Percentiles rank a stretch among this genome's conserved stretches.
Conservation (phyloP, 805 yeast species). For the Metschnikowia corniflorae region DNA sequence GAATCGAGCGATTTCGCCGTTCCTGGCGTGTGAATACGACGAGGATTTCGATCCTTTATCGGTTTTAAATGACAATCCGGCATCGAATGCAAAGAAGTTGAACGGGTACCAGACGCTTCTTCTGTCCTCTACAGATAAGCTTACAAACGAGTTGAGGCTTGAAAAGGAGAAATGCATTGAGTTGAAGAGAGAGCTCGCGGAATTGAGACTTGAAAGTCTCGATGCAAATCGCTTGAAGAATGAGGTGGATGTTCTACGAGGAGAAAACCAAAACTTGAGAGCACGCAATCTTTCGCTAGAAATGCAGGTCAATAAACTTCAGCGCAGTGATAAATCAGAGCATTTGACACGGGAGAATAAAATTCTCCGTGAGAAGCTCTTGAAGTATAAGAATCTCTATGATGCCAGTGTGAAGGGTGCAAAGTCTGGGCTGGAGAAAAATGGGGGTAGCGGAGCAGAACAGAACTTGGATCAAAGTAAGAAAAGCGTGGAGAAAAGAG, state of each 20-base stretch:
- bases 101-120: slow-evolving; percentile 27
- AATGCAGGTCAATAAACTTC: slow-evolving; percentile 3
- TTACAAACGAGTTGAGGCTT: slow-evolving; percentile 18
- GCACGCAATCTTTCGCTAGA: slow-evolving; percentile 7
- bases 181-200: slow-evolving; percentile 8
- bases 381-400: slow-evolving; percentile 33
- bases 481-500: too few relatives aligned
- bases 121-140: slow-evolving; percentile 26
- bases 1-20: slow-evolving; percentile 1
- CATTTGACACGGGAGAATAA: slow-evolving; percentile 26
- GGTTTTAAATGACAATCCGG: slow-evolving; percentile 1
- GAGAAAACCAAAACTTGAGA: slow-evolving; percentile 2
- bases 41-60: slow-evolving; percentile 2
- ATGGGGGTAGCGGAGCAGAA: too few relatives aligned
- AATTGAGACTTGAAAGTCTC: background rate
- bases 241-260: slow-evolving; percentile 10
- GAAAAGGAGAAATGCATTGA: slow-evolving; percentile 3
- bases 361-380: slow-evolving; percentile 30
- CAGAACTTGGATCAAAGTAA: too few relatives aligned
- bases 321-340: slow-evolving; percentile 12
- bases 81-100: slow-evolving; percentile 20
- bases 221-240: slow-evolving; percentile 4
- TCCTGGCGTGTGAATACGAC: slow-evolving; percentile 1
- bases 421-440: too few relatives aligned
- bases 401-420: slow-evolving; percentile 10